Evolutionary conservation across 75 land plant species (phyloP), one percentile per base, ranked within the genome.

Genomic region (Selaginella moellendorffii): DNA sequence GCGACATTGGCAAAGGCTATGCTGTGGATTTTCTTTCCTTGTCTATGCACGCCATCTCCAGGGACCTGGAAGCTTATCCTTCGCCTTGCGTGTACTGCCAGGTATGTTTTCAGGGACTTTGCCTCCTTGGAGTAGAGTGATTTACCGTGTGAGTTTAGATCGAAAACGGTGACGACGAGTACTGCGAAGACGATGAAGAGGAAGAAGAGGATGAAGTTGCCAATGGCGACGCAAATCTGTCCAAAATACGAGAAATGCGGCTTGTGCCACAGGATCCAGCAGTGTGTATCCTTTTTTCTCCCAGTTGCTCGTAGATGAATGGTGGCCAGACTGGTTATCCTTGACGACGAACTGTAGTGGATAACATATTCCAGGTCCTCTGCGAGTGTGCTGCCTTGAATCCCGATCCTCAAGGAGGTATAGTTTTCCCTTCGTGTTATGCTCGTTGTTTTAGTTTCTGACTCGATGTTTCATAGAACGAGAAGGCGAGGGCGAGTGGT

Each of bases 381-480:
- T 95, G 91, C 72, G 81, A 86, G 30, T 95, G 99, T 79, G 99
- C 99, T 54, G 85, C 80, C 31, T 73, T 95, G 61, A 95, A 95
- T 69, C 99, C 99, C 22, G 99, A 86, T 29, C 88, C 91, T 24
- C 65, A 54, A 65, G 81, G 74, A 67, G 99, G 99, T 95, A 52
- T 72, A 10, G 5, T 27, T 29, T 25, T 56, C 17, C 59, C 9
- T 61, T 30, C 23, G 20, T 67, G n/a, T n/a, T n/a, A n/a, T n/a
- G n/a, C n/a, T n/a, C n/a, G n/a, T n/a, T n/a, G n/a, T n/a, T n/a
- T n/a, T n/a, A n/a, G n/a, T n/a, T n/a, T n/a, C n/a, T n/a, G n/a
- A n/a, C n/a, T n/a, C n/a, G n/a, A n/a, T n/a, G n/a, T n/a, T 2
- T 21, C 12, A 27, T 64, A 77, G 92, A 77, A 23, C 72, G 68